Base-by-base conservation (phyloP, 345 rosid genomes). In the Linum lewisii region DNA sequence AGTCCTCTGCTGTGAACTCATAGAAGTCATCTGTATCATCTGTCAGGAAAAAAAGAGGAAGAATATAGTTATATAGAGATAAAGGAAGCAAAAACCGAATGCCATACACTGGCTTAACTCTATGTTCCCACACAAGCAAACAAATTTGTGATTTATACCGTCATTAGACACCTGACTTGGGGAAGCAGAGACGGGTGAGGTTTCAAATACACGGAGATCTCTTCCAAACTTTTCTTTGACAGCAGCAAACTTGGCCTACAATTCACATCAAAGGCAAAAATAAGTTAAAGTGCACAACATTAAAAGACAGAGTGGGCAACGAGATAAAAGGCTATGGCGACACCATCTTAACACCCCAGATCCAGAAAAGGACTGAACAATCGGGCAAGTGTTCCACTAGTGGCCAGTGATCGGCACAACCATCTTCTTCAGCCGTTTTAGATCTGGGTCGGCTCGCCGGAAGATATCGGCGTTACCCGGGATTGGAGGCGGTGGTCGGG, bases 1-100 rank as follows among this genome's bases (percentile, higher is more conserved):
- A 93, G 64, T 89, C 97, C 69, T 80, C 86, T 0, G 97, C 72
- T 25, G 94, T 89, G 78, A 93, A 82, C 73, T 89, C 94, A 52
- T 82, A 93, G 66, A 77, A 86, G 54, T 83, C 99, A 76, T 93
- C 99, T 3, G 89, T 65, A 64, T 78, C 95, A 54, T 80, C 97
- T 82, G 78, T 53, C 22, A 50, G 65, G 22, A 66, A 58, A 66
- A 51, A 18, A 45, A 61, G 34, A 50, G 15, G 37, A 52, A 61
- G 65, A 8, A 63, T 34, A 42, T n/a, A n/a, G n/a, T n/a, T n/a
- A n/a, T n/a, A n/a, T 18, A 60, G 38, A 42, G 19, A 47, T 51
- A 19, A 63, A 23, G 32, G 14, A 1, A 54, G 51, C 8, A 15
- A 26, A 50, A 22, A 47, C 13, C 45, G 14, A 38, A 36, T n/a